A percentile compares a stretch with the other conserved stretches of the same genome.
Conservation (phyloP, 371 early-diverging fungal species). For the Cokeromyces recurvatus region DNA sequence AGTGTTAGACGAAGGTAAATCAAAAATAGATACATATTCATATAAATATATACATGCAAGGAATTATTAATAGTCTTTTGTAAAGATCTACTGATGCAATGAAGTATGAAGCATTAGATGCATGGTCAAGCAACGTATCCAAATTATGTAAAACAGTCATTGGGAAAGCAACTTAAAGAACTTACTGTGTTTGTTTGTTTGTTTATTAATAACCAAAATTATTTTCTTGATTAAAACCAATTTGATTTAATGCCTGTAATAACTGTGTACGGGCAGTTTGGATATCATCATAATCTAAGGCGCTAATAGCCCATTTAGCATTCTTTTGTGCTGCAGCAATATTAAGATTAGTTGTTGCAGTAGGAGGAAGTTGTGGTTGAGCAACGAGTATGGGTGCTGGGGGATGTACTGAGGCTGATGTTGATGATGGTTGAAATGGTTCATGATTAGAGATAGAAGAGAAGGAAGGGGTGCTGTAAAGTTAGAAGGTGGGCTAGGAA, state of each 20-base stretch:
- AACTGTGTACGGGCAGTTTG: conserved; percentile 80
- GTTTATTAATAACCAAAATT: conserved; percentile 41
- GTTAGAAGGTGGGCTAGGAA: conserved; percentile 49
- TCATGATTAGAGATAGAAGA: no score
- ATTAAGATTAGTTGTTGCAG: conserved; percentile 23
- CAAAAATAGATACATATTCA: no score
- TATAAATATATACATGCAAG: neutral
- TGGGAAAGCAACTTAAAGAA: conserved; percentile 39
- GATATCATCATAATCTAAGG: conserved; percentile 92
- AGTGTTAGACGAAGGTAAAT: conserved; percentile 67
- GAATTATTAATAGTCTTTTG: neutral
- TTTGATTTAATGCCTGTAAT: conserved; percentile 62
- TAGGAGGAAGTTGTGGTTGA: neutral
- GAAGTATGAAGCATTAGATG: conserved; percentile 69
- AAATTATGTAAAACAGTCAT: conserved; percentile 62
- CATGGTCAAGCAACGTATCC: conserved; percentile 68
- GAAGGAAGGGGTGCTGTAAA: conserved; percentile 39
- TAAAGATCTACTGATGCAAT: conserved; percentile 62
- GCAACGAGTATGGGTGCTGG: conserved; percentile 23
- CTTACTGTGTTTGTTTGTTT: no score
- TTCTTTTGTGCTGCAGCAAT: conserved; percentile 79
- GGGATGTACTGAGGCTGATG: neutral
- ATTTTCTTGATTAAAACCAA: conserved; percentile 39
- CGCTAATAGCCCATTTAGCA: conserved; percentile 90
- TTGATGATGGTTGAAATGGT: no score